Evolutionary conservation across 768 basidiomycete genomes (phyloP), one percentile per base, ranked within the genome.

Genomic region (Lyophyllum decastes): DNA sequence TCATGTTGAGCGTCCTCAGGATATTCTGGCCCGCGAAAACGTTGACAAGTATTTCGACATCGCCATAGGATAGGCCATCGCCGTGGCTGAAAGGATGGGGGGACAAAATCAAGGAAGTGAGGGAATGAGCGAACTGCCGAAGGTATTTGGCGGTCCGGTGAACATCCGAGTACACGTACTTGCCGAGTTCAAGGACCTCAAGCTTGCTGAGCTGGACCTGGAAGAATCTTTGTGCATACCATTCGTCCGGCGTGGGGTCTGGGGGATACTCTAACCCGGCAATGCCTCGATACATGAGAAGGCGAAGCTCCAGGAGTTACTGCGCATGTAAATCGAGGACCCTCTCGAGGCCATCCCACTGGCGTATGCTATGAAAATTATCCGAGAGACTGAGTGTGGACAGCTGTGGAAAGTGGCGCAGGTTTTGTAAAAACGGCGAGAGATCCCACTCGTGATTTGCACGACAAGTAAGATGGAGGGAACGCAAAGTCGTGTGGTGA

Each of bases 311-410:
- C 4, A 33, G 55, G 26, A 71, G 58, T 10, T 60, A 52, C 14
- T 47, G 41, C 35, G 62, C 54, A 33, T 71, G 70, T 17, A 51
- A 52, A 19, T 48, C 44, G 22, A 71, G 60, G 30, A 71, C 45
- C n/a, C 62, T 62, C 40, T 61, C 50, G 19, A 70, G 35, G 30
- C 64, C 66, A 38, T 38, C 35, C 16, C 12, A 38, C 35, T 38
- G 35, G 35, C 4, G 35, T 3, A 7, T 38, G 35, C 35, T 38
- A 17, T 4, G 5, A 16, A 38, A 38, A 4, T 38, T 17, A 16
- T 38, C 10, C 4, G 14, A 38, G 8, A 38, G 35, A 4, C 8
- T 17, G 35, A 38, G 14, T 16, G 10, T 38, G 8, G 10, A 2
- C 27, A 52, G 26, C 19, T 21, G 47, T 2, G 60, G 43, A 26